Evolutionary conservation across 2,329 filamentous ascomycete genomes (phyloP).

Genomic region (Nothomitra cinnamomea): DNA sequence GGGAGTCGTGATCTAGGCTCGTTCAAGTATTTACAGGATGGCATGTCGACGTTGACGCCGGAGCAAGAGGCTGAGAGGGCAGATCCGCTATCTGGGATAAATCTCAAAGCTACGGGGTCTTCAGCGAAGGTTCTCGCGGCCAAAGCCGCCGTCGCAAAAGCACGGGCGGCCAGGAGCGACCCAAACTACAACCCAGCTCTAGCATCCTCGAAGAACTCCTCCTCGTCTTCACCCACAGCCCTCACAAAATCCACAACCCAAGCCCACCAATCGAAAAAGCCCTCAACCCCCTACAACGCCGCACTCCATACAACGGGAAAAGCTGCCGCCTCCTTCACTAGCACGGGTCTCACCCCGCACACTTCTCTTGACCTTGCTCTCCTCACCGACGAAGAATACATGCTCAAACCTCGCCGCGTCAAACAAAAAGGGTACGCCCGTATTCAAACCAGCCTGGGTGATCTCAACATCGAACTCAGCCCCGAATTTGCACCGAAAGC

Average conservation of each 20-base stretch:
- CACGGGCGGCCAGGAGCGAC: constrained; percentile 47
- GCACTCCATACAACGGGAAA: constrained; percentile 79
- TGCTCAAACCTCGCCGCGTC: constrained; percentile 78
- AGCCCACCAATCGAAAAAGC: constrained; percentile 11
- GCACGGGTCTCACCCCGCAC: constrained; percentile 80
- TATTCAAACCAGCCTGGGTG: constrained; percentile 71
- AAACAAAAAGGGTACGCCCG: constrained; percentile 83
- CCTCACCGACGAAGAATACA: constrained; percentile 87
- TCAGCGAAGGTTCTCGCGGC: constrained; percentile 72
- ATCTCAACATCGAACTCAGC: constrained; percentile 75
- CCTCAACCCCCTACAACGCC: constrained; percentile 53
- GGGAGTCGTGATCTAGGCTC: constrained; percentile 65
- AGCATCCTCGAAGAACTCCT: constrained; percentile 22
- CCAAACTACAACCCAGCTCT: constrained; percentile 9
- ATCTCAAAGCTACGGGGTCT: constrained; percentile 74
- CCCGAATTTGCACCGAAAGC: constrained; percentile 83
- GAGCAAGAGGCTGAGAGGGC: constrained; percentile 52
- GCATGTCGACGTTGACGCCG: constrained; percentile 46
- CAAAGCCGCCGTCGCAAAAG: constrained; percentile 85
- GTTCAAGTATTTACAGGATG: constrained; percentile 81
- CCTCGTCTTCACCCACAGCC: constrained; percentile 16
- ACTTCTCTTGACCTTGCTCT: constrained; percentile 76
- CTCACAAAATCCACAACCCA: constrained; percentile 9
- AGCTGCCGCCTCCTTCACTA: constrained; percentile 88
- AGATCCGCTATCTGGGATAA: constrained; percentile 29